These are phyloP conservation scores for Solanum aculeatissimum DNA, from an alignment of 305 asterid genomes.

Conservation along the genomic window DNA sequence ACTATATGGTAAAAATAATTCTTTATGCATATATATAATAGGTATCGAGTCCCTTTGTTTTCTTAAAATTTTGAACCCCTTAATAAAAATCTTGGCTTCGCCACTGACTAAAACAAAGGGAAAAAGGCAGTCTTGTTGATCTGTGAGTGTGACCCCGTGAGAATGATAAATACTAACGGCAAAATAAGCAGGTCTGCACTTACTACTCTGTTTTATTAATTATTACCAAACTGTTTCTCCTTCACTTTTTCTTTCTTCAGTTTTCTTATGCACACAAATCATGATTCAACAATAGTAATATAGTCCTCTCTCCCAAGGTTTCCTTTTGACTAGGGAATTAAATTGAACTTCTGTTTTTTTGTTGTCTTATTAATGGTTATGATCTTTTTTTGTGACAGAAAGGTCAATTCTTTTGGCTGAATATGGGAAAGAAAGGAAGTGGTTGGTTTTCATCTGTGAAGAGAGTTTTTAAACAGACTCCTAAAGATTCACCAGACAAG, in stretches of 20 bases:
- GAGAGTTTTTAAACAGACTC: conserved; percentile 72
- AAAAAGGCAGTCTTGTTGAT: neutral
- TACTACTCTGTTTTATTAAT: conserved; percentile 7
- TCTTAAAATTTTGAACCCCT: no score
- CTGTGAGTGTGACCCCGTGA: conserved; percentile 41
- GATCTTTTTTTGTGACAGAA: neutral
- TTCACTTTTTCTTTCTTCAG: neutral
- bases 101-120: no score
- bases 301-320: neutral
- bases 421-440: conserved; percentile 82
- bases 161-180: conserved; percentile 70
- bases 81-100: no score
- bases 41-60: no score
- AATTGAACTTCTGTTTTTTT: neutral
- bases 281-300: neutral
- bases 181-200: conserved; percentile 35
- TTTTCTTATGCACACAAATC: neutral
- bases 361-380: neutral
- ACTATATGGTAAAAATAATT: no score
- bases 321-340: neutral
- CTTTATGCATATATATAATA: no score
- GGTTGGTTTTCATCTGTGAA: conserved; percentile 85
- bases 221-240: neutral
- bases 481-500: conserved; percentile 47
- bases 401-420: conserved; percentile 14